These are phyloP conservation scores for Mucor racemosus DNA, from an alignment of 371 early-diverging fungal genomes.

Conservation along the genomic window DNA sequence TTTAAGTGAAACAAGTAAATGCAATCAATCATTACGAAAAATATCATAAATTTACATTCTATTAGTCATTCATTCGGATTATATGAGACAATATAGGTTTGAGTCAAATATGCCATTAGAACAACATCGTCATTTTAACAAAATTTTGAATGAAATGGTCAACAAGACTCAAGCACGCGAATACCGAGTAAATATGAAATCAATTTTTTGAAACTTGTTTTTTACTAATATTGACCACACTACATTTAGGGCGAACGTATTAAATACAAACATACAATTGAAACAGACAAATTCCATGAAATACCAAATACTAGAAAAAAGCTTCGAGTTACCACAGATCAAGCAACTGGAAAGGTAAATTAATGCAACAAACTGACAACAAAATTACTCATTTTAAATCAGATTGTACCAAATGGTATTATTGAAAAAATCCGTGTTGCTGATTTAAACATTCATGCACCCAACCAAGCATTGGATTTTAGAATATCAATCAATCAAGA, in stretches of 20 bases:
- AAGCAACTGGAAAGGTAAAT: slow-evolving; percentile 52
- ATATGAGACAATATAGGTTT: slow-evolving; percentile 48
- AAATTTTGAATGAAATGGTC: slow-evolving; percentile 63
- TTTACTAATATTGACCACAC: neutral
- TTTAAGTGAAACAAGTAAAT: slow-evolving; percentile 66
- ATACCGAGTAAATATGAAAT: slow-evolving; percentile 35
- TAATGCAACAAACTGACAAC: neutral
- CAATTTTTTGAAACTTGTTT: neutral
- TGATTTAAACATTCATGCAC: slow-evolving; percentile 74
- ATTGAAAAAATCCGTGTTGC: slow-evolving; percentile 71
- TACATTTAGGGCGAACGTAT: slow-evolving; percentile 53
- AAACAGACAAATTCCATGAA: slow-evolving; percentile 68
- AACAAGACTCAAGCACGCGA: slow-evolving; percentile 53
- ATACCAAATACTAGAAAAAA: slow-evolving; percentile 34
- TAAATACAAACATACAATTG: slow-evolving; percentile 69
- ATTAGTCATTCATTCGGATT: slow-evolving; percentile 13
- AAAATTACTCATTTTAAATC: neutral
- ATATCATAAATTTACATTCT: neutral
- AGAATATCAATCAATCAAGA: slow-evolving; percentile 78
- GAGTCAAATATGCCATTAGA: slow-evolving; percentile 72
- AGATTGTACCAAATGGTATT: slow-evolving; percentile 63
- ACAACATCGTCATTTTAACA: slow-evolving; percentile 73
- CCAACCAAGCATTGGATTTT: slow-evolving; percentile 71
- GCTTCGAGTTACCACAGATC: slow-evolving; percentile 69
- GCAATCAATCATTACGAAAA: neutral